Base-by-base conservation (phyloP, 495 filamentous ascomycete species). In the Friedmanniomyces simplex region DNA sequence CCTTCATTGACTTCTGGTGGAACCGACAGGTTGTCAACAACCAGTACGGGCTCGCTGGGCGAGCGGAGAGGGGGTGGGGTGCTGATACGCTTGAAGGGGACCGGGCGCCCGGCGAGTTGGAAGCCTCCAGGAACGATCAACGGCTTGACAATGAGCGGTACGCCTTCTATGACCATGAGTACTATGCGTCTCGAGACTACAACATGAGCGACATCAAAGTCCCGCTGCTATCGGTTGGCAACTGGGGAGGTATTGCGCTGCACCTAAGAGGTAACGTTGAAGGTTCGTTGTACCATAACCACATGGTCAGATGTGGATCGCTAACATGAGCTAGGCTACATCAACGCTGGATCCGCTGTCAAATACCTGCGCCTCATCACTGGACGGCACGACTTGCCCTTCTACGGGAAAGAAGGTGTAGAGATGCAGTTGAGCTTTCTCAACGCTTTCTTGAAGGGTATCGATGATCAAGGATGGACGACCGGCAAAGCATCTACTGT, bases 331-430 rank as follows among this genome's bases (percentile, higher is more conserved):
- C 14, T 43, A 43, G 49, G 49, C 24, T 86, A 72, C 55, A 75
- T 68, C 0, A 67, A 78, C 48, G 80, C 81, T 0, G 78, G 80
- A 0, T 82, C 79, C 1, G 70, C 77, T 52, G 66, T 78, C 39
- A 86, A 86, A 63, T 85, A 82, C 55, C 69, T 85, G 6, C 75
- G 82, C 5, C 80, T 84, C 61, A 81, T 86, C 58, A 80, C 77
- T 0, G 83, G 82, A 7, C 75, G 83, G 0, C 83, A 86, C 59
- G 82, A 86, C 60, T 70, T 86, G 5, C 83, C 83, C 0, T 85
- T 85, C 67, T 86, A 84, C 68, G 84, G 82, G 52, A 58, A 72
- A 6, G 79, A 83, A 32, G 77, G 82, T 50, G 81, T 82, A 1
- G 77, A 81, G 54, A 28, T 86, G 0, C 82, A 86, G 60, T 72